Evolutionary conservation across 2,329 filamentous ascomycete genomes (phyloP).

Genomic region (Pseudogymnoascus sp.): DNA sequence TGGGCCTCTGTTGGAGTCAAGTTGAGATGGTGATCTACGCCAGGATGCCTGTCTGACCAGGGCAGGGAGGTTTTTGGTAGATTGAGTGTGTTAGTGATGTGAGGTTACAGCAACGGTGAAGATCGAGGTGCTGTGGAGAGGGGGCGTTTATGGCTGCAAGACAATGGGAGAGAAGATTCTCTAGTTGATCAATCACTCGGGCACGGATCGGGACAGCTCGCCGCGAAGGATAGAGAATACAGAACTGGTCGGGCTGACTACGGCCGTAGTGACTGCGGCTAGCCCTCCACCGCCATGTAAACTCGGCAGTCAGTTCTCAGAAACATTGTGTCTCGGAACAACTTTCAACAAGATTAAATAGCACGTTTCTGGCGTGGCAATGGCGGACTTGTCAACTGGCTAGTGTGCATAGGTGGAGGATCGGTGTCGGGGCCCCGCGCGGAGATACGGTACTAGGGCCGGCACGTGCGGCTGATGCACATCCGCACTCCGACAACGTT

Average conservation of each 20-base stretch:
- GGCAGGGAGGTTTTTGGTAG: neutral
- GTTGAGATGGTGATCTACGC: neutral
- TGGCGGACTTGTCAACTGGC: neutral
- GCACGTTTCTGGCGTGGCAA: neutral
- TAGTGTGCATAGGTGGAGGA: neutral
- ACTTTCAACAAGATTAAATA: neutral
- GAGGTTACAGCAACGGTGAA: neutral
- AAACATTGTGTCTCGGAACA: neutral
- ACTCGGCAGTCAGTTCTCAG: neutral
- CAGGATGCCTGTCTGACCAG: neutral
- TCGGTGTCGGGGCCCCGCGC: neutral
- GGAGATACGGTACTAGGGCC: neutral
- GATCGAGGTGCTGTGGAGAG: neutral
- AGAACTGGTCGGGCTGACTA: neutral
- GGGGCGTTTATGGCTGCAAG: neutral
- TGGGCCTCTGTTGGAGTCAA: neutral
- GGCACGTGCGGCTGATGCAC: conserved; percentile 1
- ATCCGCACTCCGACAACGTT: neutral
- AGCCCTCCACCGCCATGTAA: neutral
- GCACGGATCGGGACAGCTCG: neutral
- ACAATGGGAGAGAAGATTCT: neutral
- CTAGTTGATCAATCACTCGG: neutral
- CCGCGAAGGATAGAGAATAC: neutral
- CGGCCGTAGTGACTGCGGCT: neutral
- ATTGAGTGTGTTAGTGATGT: conserved; percentile 1